A percentile compares a stretch with the other conserved stretches of the same genome.
Conservation (phyloP, 1,139 yeast species). For the Magnusiomyces starmeri region DNA sequence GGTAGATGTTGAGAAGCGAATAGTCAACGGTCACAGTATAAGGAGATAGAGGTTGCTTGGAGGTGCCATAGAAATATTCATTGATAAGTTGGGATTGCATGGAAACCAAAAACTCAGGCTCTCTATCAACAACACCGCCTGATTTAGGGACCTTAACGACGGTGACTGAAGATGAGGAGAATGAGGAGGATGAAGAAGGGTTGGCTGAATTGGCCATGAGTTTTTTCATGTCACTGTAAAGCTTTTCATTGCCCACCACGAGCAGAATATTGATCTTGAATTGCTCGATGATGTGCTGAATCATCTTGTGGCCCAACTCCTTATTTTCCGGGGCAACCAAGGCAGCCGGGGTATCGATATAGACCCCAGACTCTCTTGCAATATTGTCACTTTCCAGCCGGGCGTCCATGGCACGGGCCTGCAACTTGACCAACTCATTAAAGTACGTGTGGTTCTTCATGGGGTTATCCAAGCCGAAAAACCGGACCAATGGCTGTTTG, state of each 20-base stretch:
- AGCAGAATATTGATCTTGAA: constrained; percentile 42
- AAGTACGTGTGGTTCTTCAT: constrained; percentile 56
- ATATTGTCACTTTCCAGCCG: constrained; percentile 49
- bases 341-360: constrained; percentile 72
- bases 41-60: constrained; percentile 66
- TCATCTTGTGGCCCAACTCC: constrained; percentile 37
- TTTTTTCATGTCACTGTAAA: constrained; percentile 56
- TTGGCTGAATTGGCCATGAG: constrained; percentile 35
- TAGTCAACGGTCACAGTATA: constrained; percentile 52
- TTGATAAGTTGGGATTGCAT: constrained; percentile 69
- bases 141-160: constrained; percentile 61
- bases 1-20: constrained; percentile 44
- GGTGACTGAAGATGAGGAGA: constrained; percentile 20
- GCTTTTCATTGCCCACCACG: constrained; percentile 42
- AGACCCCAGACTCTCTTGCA: constrained; percentile 53
- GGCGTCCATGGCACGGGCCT: constrained; percentile 52
- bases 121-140: constrained; percentile 70
- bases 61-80: constrained; percentile 84
- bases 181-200: background rate
- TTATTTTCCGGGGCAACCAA: constrained; percentile 30
- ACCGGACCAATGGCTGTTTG: constrained; percentile 79
- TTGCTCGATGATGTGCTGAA: constrained; percentile 54
- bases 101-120: constrained; percentile 60
- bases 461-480: constrained; percentile 62
- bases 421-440: constrained; percentile 46